Evolutionary conservation across 2,329 filamentous ascomycete species (phyloP).

Genomic region (Aspergillus sergii): DNA sequence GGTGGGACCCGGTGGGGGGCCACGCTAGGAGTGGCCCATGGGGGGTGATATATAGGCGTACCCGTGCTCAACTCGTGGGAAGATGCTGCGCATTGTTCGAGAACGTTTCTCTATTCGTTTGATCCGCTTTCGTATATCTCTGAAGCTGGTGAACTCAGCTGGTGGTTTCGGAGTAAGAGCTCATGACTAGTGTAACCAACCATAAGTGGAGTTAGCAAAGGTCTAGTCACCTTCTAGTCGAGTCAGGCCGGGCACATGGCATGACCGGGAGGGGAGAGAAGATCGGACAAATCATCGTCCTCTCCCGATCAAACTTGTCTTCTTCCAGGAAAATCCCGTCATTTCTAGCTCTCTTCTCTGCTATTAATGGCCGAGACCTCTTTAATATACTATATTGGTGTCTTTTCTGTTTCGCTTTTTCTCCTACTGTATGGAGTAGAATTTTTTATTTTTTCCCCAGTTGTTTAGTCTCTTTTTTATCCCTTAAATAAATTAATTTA

Average conservation of each 20-base stretch:
- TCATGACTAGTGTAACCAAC: not conserved
- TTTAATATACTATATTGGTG: not conserved
- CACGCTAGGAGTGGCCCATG: not conserved
- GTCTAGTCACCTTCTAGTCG: not conserved
- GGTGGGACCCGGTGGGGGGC: slow-evolving; percentile 12
- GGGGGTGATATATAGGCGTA: not conserved
- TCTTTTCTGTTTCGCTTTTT: not conserved
- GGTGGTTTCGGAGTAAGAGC: not conserved
- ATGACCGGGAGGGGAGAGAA: not conserved
- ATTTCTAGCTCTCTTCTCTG: not conserved
- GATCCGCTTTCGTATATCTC: not conserved
- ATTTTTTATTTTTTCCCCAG: too few relatives aligned
- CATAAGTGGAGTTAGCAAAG: not conserved
- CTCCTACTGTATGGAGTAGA: not conserved
- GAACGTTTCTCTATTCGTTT: not conserved
- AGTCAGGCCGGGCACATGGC: not conserved
- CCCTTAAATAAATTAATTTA: too few relatives aligned
- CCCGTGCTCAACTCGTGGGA: not conserved
- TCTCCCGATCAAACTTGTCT: not conserved
- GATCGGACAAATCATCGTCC: not conserved
- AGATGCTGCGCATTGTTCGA: not conserved
- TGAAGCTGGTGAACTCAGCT: not conserved
- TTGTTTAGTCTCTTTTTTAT: too few relatives aligned
- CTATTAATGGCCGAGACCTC: not conserved
- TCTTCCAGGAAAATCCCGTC: not conserved